phyloP scores from a whole-genome alignment of 495 filamentous ascomycete species.

The Clavariopsis aquatica region DNA sequence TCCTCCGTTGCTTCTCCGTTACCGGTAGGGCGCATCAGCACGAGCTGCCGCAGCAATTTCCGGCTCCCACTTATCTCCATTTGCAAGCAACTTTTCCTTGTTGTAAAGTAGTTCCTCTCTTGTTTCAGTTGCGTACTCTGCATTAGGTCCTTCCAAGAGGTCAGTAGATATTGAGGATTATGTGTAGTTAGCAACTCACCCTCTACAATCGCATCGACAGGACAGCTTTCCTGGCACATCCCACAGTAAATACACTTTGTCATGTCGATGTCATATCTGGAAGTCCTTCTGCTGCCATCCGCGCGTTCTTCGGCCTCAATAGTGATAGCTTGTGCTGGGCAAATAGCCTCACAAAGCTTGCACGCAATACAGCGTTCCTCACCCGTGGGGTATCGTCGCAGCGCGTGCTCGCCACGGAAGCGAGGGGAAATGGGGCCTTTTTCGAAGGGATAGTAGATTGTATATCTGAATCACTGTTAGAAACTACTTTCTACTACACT shows the following conservation, averaged over 20 bases:
- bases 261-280: conserved; percentile 99
- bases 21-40: conserved; percentile 59
- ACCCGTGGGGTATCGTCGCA: conserved; percentile 91
- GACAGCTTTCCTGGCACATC: conserved; percentile 98
- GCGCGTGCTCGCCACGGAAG: conserved; percentile 95
- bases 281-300: conserved; percentile 91
- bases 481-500: neutral
- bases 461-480: conserved; percentile 63
- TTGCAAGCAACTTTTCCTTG: conserved; percentile 90
- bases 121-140: conserved; percentile 97
- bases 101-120: conserved; percentile 97
- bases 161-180: conserved; percentile 33
- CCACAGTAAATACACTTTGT: conserved; percentile 99
- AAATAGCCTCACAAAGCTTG: conserved; percentile 98
- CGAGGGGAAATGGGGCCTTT: conserved; percentile 98
- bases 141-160: conserved; percentile 68
- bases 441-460: conserved; percentile 98
- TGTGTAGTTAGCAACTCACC: conserved; percentile 17
- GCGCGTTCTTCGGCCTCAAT: conserved; percentile 98
- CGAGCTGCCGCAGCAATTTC: conserved; percentile 88
- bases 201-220: conserved; percentile 90
- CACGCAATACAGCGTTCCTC: conserved; percentile 99
- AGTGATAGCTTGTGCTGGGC: conserved; percentile 94
- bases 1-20: neutral
- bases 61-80: conserved; percentile 98